Percentiles rank a stretch among this genome's conserved stretches.
These are phyloP conservation scores for Rhizopus sp. DNA, from an alignment of 371 early-diverging fungal species.

Conservation along the genomic window DNA sequence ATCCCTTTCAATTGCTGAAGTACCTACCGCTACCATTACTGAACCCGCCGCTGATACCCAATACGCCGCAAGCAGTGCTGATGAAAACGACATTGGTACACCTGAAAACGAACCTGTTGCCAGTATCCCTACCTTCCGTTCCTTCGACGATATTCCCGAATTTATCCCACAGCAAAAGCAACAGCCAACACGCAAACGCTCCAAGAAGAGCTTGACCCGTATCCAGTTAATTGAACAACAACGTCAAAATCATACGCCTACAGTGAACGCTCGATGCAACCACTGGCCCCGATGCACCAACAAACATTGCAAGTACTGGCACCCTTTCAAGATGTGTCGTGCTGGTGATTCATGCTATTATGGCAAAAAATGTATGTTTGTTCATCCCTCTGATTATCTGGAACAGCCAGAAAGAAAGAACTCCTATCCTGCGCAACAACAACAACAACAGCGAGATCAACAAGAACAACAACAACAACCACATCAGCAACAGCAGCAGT, in stretches of 20 bases:
- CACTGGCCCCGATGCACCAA: constrained; percentile 64
- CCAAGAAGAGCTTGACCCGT: constrained; percentile 37
- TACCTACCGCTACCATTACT: neutral
- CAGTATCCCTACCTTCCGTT: neutral
- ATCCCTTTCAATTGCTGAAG: neutral
- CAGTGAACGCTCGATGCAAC: constrained; percentile 51
- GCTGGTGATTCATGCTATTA: constrained; percentile 49
- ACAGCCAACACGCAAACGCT: constrained; percentile 7
- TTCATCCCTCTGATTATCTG: constrained; percentile 46
- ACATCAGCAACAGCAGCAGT: too few relatives aligned
- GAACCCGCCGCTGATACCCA: constrained; percentile 6
- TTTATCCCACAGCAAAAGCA: constrained; percentile 20
- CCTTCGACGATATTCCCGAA: constrained; percentile 19
- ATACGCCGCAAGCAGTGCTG: constrained; percentile 14
- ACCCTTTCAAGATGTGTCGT: constrained; percentile 51
- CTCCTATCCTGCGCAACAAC: neutral
- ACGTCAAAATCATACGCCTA: constrained; percentile 34
- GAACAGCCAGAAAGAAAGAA: constrained; percentile 5
- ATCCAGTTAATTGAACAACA: constrained; percentile 41
- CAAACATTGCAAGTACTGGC: constrained; percentile 60
- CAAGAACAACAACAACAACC: neutral
- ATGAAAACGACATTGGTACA: constrained; percentile 22
- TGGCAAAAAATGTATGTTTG: constrained; percentile 54
- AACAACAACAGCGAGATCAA: constrained; percentile 3
- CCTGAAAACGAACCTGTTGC: constrained; percentile 15